Evolutionary conservation across 495 filamentous ascomycete genomes (phyloP), one percentile per base, ranked within the genome.

Genomic region (Penicillium angulare): DNA sequence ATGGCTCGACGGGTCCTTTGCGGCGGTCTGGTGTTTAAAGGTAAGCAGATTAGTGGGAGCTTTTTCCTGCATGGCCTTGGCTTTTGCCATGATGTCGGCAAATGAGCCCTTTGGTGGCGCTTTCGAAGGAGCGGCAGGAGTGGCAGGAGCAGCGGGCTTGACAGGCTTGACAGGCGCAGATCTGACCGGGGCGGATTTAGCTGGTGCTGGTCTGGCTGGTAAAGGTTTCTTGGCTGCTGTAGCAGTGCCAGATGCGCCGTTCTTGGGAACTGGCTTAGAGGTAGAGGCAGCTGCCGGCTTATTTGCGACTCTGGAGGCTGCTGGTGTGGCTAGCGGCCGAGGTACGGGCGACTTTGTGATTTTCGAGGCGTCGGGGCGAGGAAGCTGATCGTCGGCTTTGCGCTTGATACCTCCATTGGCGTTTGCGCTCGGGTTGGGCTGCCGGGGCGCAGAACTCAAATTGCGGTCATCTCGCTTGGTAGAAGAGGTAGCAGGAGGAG

Each of bases 81-180:
- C 70, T 38, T 67, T 59, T 16, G 55, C 55, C 71, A 76, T 76
- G 26, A 76, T 47, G 41, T 70, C 73, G 6, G 71, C 71, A 47
- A 53, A 76, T 0, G 73, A 76, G 7, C 73, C 73, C 54, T 71
- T 74, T 6, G 67, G 66, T 17, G 73, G 72, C 7, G 70, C 44
- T 39, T 73, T 75, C 12, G 58, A 59, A 7, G 53, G 54, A 22
- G 46, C 34, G 0, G 48, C 7, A 15, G 31, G 27, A 4, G 55
- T 27, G 8, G 49, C 53, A 18, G 43, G 8, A 7, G 47, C 16
- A 13, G 38, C 20, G 1, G 50, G 34, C n/a, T 54, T 55, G 24
- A n/a, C 56, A 38, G 49, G 35, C 34, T 57, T 60, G 6, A 49
- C 3, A 23, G 34, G 15, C 20, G 41, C 35, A n/a, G 53, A 13